Base-by-base conservation (phyloP, 106 monocot species). In the Acanthochlamys bracteata region DNA sequence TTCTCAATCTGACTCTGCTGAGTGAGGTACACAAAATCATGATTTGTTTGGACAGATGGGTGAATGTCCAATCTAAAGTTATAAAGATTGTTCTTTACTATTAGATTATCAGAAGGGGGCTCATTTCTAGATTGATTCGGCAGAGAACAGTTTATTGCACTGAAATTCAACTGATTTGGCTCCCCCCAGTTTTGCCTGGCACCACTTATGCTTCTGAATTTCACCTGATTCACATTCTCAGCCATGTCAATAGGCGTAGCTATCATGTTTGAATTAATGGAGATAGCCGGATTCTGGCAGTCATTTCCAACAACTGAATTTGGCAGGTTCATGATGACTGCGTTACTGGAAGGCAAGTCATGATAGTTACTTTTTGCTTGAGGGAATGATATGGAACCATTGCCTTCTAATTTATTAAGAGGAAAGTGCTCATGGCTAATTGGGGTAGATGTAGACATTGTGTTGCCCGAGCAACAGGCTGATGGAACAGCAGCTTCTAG, bases 401-500 rank as follows among this genome's bases (percentile, higher is more conserved):
- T 72, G 7, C 27, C 58, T 53, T n/a, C 39, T 17, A 72, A 52
- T 12, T 67, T 81, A 58, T 43, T 39, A 42, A 57, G 56, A 53
- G 68, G 24, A 11, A 66, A 41, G 55, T 57, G 20, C 39, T 65
- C 67, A 43, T 61, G 57, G 71, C 55, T 47, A 42, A 76, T 68
- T 21, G 66, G 20, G 13, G 22, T 10, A 39, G 39, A 27, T 41
- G 43, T 63, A 7, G 67, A 23, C 22, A 75, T 64, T 68, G 57
- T 69, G 20, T 66, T 72, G 12, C 39, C 55, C 20, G 66, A 19
- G 66, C 40, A 79, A n/a, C 73, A 59, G 46, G 51, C 59, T 70
- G 73, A 68, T 12, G 70, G 66, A 68, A 60, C 55, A 52, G 69
- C 81, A 79, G 10, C 54, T 27, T 71, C 64, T 77, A 79, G 75